Evolutionary conservation across 306 rosid species (phyloP), one percentile per base, ranked within the genome.

Genomic region (barrel medic (Medicago truncatula)): DNA sequence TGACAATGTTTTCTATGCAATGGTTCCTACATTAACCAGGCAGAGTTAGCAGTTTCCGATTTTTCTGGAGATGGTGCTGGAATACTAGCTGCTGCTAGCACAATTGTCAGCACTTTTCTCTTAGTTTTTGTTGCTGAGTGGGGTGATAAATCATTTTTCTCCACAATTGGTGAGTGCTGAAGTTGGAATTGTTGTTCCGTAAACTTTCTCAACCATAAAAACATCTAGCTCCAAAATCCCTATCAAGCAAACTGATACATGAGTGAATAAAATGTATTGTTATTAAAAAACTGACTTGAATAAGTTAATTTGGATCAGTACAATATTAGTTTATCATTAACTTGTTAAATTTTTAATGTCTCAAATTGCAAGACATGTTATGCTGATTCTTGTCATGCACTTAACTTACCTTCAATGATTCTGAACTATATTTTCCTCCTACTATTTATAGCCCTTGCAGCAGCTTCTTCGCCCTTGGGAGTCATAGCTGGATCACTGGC

Each of bases 111-210:
- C 81, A 90, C 98, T 13, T 95, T 95, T 76, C 71, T 79, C 64
- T 76, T 95, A 75, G 97, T 95, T 78, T 95, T 95, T 87, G 97
- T 95, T 18, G 97, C 99, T 46, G 97, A 95, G 82, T 95, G 99
- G 99, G 97, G 99, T 17, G 99, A 95, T 77, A 95, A 95, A 74
- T 95, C 97, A 62, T 92, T 95, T 85, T 92, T 95, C 88, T 92
- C 99, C 38, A 92, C 99, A 50, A 90, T 95, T 68, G 99, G 99
- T 95, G 81, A 84, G 91, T 81, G 49, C 31, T 59, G 79, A 50
- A 46, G 72, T 80, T 50, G 47, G 76, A 70, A 60, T 28, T 31
- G 5, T 77, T 41, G 61, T 72, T 14, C 16, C 18, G 44, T 63
- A 18, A 53, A 53, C 67, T 80, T 62, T 53, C 49, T 73, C 54